Evolutionary conservation across 495 filamentous ascomycete species (phyloP).

Genomic region (Daldinia caldariorum): DNA sequence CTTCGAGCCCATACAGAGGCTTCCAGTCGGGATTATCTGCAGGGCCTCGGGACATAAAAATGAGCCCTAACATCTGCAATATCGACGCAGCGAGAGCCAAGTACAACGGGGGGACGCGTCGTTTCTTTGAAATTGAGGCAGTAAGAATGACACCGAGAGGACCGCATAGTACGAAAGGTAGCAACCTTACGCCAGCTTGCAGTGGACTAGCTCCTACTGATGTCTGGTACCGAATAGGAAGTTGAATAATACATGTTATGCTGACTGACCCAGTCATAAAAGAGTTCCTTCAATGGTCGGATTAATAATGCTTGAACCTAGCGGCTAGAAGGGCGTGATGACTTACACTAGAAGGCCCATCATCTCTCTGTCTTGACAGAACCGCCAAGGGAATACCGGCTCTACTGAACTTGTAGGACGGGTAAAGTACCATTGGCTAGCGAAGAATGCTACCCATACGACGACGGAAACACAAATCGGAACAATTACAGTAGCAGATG

Average conservation of each 20-base stretch:
- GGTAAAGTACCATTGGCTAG: conserved; percentile 13
- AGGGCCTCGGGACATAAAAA: conserved; percentile 9
- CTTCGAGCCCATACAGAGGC: conserved; percentile 11
- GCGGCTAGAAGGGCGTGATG: not conserved
- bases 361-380: conserved; percentile 11
- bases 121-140: conserved; percentile 7
- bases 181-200: conserved; percentile 18
- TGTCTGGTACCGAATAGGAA: conserved; percentile 27
- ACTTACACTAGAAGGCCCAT: conserved; percentile 15
- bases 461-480: conserved; percentile 14
- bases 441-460: conserved; percentile 18
- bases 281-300: not conserved
- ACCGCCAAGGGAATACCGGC: conserved; percentile 23
- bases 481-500: not conserved
- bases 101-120: conserved; percentile 9
- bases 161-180: conserved; percentile 18
- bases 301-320: not conserved
- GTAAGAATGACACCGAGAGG: conserved; percentile 17
- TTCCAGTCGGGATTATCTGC: conserved; percentile 7
- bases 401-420: not conserved
- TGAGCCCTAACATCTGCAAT: conserved; percentile 15
- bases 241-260: conserved; percentile 27
- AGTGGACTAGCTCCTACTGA: conserved; percentile 12
- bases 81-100: not conserved
- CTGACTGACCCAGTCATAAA: conserved; percentile 10